phyloP scores from a whole-genome alignment of 768 basidiomycete species.

The Hortiboletus campestris region DNA sequence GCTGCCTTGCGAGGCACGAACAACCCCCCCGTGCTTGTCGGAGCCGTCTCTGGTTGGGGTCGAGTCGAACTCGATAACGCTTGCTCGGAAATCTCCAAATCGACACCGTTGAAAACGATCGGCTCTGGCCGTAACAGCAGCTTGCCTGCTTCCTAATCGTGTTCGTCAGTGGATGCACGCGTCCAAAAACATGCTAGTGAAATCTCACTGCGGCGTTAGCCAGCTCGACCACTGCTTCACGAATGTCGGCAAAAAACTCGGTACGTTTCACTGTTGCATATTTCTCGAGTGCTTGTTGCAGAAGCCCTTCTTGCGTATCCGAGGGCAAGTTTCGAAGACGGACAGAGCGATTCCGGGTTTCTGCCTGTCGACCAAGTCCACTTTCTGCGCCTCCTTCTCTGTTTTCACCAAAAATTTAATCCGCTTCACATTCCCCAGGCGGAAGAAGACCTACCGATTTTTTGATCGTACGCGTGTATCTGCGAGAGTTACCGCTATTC shows the following conservation, averaged over 20 bases:
- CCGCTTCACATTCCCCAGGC: not conserved
- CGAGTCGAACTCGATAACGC: conserved; percentile 20
- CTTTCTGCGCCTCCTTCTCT: conserved; percentile 49
- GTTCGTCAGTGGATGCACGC: not conserved
- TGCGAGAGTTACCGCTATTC: conserved; percentile 84
- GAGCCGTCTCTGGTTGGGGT: conserved; percentile 31
- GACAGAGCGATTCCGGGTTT: conserved; percentile 67
- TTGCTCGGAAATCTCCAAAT: conserved; percentile 61
- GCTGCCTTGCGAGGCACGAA: conserved; percentile 68
- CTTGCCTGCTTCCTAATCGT: conserved; percentile 75
- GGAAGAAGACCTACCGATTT: conserved; percentile 42
- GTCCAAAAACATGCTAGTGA: not conserved
- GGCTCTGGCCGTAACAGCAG: conserved; percentile 71
- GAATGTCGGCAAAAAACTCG: conserved; percentile 63
- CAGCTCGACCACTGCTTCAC: conserved; percentile 64
- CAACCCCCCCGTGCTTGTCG: conserved; percentile 43
- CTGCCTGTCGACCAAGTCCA: conserved; percentile 55
- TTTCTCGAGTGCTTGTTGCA: conserved; percentile 90
- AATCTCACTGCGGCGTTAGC: conserved; percentile 60
- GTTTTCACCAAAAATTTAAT: not conserved
- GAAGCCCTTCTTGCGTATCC: conserved; percentile 81
- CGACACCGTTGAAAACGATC: conserved; percentile 63
- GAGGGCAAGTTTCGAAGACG: conserved; percentile 73
- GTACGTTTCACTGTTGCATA: conserved; percentile 66
- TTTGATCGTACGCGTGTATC: conserved; percentile 64